phyloP scores from a whole-genome alignment of 768 basidiomycete species.

The Pulveroboletus sp. region DNA sequence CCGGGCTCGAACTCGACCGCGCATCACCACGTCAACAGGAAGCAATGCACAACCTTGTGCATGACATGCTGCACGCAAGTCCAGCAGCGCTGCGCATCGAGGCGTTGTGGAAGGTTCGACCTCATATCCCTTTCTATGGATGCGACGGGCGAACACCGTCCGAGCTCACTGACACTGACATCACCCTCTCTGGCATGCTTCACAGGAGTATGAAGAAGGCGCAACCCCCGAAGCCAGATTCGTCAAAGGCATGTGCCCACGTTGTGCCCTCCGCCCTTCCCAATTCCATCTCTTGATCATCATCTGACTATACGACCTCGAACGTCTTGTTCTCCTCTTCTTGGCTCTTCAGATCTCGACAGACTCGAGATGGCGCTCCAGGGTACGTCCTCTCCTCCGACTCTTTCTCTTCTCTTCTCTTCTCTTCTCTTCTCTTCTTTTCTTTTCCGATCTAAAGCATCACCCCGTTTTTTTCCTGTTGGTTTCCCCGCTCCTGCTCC shows the following conservation, averaged over 20 bases:
- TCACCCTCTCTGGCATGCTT: not conserved
- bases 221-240: slow-evolving; percentile 72
- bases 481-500: not conserved
- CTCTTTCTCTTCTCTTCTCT: too few species aligned
- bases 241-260: slow-evolving; percentile 63
- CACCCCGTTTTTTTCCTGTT: not conserved
- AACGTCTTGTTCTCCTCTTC: not conserved
- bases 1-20: not conserved
- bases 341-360: slow-evolving; percentile 61
- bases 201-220: slow-evolving; percentile 80
- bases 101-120: slow-evolving; percentile 59
- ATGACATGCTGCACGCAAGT: slow-evolving; percentile 81
- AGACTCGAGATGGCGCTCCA: slow-evolving; percentile 86
- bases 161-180: not conserved
- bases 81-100: slow-evolving; percentile 65
- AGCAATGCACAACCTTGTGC: slow-evolving; percentile 86
- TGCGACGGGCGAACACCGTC: not conserved
- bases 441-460: not conserved
- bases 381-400: slow-evolving; percentile 37
- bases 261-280: not conserved
- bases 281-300: not conserved
- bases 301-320: not conserved
- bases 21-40: slow-evolving; percentile 40
- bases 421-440: not conserved
- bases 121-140: not conserved